These are phyloP conservation scores for Calonectria pteridis DNA, from an alignment of 2,329 filamentous ascomycete genomes.

Conservation along the genomic window DNA sequence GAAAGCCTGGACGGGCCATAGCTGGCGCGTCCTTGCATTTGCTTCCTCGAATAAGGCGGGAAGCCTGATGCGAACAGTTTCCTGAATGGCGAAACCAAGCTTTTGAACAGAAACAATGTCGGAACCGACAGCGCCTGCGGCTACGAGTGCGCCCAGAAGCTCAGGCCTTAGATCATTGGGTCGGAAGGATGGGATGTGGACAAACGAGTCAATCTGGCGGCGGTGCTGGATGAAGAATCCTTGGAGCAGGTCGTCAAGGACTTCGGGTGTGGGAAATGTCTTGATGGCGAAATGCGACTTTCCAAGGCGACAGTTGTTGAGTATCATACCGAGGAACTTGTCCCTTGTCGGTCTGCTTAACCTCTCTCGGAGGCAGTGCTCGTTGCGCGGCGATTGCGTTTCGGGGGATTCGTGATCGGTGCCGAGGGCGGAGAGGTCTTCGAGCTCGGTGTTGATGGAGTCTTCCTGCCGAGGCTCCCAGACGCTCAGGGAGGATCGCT, in stretches of 20 bases:
- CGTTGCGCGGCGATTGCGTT: not conserved
- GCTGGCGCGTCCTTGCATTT: conserved; percentile 20
- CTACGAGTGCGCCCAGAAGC: conserved; percentile 17
- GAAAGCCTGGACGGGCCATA: conserved; percentile 26
- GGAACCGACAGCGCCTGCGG: conserved; percentile 8
- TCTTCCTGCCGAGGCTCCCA: conserved; percentile 29
- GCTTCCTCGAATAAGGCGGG: conserved; percentile 23
- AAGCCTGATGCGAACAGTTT: conserved; percentile 21
- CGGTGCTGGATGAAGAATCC: conserved; percentile 30
- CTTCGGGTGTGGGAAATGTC: conserved; percentile 26
- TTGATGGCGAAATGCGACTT: conserved; percentile 25
- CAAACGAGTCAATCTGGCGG: conserved; percentile 23
- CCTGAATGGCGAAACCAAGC: conserved; percentile 29
- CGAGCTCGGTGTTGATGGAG: conserved; percentile 21
- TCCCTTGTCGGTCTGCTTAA: conserved; percentile 21
- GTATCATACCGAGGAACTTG: conserved; percentile 27
- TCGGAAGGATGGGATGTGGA: conserved; percentile 25
- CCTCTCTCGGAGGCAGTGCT: conserved; percentile 16
- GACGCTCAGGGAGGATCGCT: conserved; percentile 23
- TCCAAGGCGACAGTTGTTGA: conserved; percentile 28
- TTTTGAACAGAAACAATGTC: conserved; percentile 25
- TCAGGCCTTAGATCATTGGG: conserved; percentile 23
- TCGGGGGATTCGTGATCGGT: conserved; percentile 21
- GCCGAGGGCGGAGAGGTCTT: conserved; percentile 27
- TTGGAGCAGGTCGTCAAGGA: conserved; percentile 24